These are phyloP conservation scores for Neopestalotiopsis clavispora DNA, from an alignment of 2,329 filamentous ascomycete genomes.

Conservation along the genomic window DNA sequence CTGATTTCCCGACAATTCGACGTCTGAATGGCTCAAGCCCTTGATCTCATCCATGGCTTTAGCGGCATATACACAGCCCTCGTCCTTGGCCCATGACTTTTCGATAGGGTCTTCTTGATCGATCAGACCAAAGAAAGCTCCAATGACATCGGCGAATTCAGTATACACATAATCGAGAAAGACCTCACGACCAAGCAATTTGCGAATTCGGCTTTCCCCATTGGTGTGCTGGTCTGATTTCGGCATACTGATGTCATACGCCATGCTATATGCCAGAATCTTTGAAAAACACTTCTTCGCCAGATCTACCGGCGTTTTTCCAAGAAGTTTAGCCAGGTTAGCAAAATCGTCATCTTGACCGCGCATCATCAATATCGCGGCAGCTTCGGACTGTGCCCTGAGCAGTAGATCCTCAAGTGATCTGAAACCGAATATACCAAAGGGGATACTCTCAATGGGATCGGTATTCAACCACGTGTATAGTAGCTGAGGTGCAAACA, in stretches of 20 bases:
- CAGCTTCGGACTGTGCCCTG: slow-evolving; percentile 76
- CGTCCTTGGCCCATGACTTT: slow-evolving; percentile 65
- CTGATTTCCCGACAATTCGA: slow-evolving; percentile 74
- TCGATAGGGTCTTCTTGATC: slow-evolving; percentile 79
- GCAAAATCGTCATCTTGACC: slow-evolving; percentile 68
- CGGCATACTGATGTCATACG: slow-evolving; percentile 67
- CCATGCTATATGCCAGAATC: slow-evolving; percentile 81
- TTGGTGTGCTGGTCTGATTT: slow-evolving; percentile 49
- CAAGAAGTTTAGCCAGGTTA: slow-evolving; percentile 64
- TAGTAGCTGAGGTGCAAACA: slow-evolving; percentile 88
- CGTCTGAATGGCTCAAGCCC: slow-evolving; percentile 66
- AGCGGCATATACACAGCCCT: slow-evolving; percentile 63
- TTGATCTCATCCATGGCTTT: slow-evolving; percentile 73
- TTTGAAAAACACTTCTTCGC: slow-evolving; percentile 75
- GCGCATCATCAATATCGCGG: slow-evolving; percentile 83
- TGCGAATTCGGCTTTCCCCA: slow-evolving; percentile 71
- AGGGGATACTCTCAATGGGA: slow-evolving; percentile 76
- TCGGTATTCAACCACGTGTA: slow-evolving; percentile 85
- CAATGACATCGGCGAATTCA: slow-evolving; percentile 79
- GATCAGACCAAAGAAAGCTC: slow-evolving; percentile 75
- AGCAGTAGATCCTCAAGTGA: slow-evolving; percentile 70
- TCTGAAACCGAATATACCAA: slow-evolving; percentile 79
- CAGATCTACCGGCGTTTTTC: slow-evolving; percentile 58
- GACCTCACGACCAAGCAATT: slow-evolving; percentile 67
- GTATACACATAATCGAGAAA: slow-evolving; percentile 68